Conservation (phyloP, 139 green algal species). For the Coelastrella sp. region DNA sequence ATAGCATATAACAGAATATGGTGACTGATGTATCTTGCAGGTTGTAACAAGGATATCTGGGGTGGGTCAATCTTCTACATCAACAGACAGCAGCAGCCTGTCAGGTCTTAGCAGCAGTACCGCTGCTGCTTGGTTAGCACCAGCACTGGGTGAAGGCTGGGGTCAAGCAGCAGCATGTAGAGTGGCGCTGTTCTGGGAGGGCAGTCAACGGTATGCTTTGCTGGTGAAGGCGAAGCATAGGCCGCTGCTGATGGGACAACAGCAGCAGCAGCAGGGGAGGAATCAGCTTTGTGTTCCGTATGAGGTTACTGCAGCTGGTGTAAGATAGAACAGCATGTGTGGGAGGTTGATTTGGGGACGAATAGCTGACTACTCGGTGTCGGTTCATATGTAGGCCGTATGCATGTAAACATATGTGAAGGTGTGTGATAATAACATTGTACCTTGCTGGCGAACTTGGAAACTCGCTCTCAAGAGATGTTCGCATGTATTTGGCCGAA, state of each 20-base stretch:
- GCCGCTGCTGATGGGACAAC: not conserved
- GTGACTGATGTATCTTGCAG: not conserved
- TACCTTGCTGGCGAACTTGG: too few relatives aligned
- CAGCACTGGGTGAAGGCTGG: slow-evolving; percentile 66
- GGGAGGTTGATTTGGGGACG: too few relatives aligned
- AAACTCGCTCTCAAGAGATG: too few relatives aligned
- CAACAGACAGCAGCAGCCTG: not conserved
- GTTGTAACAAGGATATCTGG: not conserved
- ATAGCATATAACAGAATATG: not conserved
- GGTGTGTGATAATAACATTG: not conserved
- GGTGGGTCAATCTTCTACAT: not conserved
- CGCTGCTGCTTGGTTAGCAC: slow-evolving; percentile 21
- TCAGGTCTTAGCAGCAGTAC: not conserved
- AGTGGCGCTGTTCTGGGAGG: slow-evolving; percentile 71
- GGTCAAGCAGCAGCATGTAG: slow-evolving; percentile 70
- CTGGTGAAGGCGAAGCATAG: slow-evolving; percentile 66
- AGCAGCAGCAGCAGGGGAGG: slow-evolving; percentile 10
- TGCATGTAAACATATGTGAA: not conserved
- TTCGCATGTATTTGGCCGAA: too few relatives aligned
- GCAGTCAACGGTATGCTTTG: slow-evolving; percentile 55
- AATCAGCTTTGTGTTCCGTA: slow-evolving; percentile 36
- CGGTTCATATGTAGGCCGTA: not conserved
- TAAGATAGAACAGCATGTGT: not conserved
- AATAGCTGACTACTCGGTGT: too few relatives aligned
- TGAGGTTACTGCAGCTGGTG: not conserved